Base-by-base conservation (phyloP, 169 alveolate species). In the Nephromyces sp. region DNA sequence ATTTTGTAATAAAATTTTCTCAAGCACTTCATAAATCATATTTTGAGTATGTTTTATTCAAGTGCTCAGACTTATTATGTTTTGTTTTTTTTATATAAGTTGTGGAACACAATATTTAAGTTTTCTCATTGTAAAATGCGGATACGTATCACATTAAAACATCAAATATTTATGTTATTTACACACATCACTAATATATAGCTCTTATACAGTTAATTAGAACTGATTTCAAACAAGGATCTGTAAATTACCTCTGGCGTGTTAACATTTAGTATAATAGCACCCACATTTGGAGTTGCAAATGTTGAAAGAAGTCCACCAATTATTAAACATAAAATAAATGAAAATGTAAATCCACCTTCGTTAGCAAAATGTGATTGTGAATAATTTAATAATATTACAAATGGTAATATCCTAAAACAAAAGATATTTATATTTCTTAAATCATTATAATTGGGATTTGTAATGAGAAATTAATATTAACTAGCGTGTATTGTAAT, bases 261-360 rank as follows among this genome's bases (percentile, higher is more conserved):
- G 25, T 74, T 74, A 22, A 74, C 81, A 57, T 74, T 74, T 31
- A 74, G 72, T 24, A 74, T 35, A 32, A 74, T 68, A 33, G 81
- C 81, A 1, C 81, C 81, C 5, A 74, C 24, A 30, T 74, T 74
- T 3, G 81, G 74, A 28, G 81, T 68, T 1, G 81, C 72, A 21
- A 68, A 31, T 6, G 81, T 67, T 3, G 81, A 53, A 24, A 51
- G 63, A 52, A 74, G 61, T 1, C 72, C 81, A 51, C 72, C 81
- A 3, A 32, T 65, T 25, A 74, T 22, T 52, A 74, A 64, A 33
- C 61, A 28, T 52, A 52, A 52, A 53, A 74, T 30, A 6, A 74
- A 57, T 33, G 53, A 32, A 66, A 74, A 31, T 6, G 43, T 69
- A 43, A 68, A 43, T 24, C 66, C 66, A 35, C 81, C 81, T 27